Percentiles rank a stretch among this genome's conserved stretches.
Evolutionary conservation across 371 early-diverging fungal genomes (phyloP).

Genomic region (Aphelidium insulamus): DNA sequence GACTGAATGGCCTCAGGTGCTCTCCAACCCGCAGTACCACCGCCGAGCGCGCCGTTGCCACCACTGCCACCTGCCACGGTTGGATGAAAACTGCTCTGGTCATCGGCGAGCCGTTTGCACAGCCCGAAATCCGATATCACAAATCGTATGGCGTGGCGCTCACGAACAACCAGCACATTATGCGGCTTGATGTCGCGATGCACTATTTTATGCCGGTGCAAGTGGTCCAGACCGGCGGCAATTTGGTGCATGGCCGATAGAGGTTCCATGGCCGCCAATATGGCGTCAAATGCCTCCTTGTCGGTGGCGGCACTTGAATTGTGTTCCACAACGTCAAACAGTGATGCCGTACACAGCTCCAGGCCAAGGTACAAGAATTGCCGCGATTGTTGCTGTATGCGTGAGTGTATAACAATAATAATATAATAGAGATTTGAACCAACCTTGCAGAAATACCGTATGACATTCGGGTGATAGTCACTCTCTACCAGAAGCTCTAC

Average conservation of each 20-base stretch:
- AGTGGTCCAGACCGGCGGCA: conserved; percentile 53
- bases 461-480: conserved; percentile 87
- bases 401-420: neutral
- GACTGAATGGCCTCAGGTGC: conserved; percentile 66
- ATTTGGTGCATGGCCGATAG: conserved; percentile 42
- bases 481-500: conserved; percentile 72
- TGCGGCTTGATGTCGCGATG: conserved; percentile 90
- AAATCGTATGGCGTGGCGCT: conserved; percentile 25
- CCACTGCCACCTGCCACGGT: no score
- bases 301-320: neutral
- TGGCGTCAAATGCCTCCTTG: conserved; percentile 2
- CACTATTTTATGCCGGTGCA: conserved; percentile 81
- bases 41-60: conserved; percentile 35
- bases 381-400: conserved; percentile 44
- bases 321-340: conserved; percentile 19
- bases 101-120: conserved; percentile 77
- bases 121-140: conserved; percentile 95
- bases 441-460: conserved; percentile 74
- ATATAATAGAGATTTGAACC: neutral
- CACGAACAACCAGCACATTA: conserved; percentile 56
- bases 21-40: conserved; percentile 91
- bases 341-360: conserved; percentile 63
- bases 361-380: conserved; percentile 86
- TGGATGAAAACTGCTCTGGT: conserved; percentile 81
- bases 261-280: neutral